Conservation (phyloP, 2,329 filamentous ascomycete genomes). For the Westerdykella aurantiaca region DNA sequence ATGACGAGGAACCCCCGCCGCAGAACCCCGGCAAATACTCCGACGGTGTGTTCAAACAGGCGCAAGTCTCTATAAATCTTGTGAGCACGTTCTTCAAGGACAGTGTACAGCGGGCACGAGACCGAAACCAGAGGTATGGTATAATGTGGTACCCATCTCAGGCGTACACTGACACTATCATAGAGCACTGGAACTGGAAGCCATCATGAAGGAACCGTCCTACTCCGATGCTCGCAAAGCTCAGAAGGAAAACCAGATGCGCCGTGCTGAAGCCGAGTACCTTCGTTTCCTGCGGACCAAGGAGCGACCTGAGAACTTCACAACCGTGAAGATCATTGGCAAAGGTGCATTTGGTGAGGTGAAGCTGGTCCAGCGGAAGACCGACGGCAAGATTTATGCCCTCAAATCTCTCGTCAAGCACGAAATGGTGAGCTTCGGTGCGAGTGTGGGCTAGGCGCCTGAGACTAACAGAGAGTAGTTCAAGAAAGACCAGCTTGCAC, state of each 20-base stretch:
- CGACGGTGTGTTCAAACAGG: slow-evolving; percentile 73
- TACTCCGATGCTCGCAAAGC: slow-evolving; percentile 72
- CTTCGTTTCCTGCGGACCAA: slow-evolving; percentile 89
- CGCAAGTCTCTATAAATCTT: slow-evolving; percentile 59
- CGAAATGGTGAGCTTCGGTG: slow-evolving; percentile 62
- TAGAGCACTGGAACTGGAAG: slow-evolving; percentile 88
- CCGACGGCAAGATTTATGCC: slow-evolving; percentile 94
- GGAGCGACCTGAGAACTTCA: slow-evolving; percentile 90
- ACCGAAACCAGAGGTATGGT: slow-evolving; percentile 83
- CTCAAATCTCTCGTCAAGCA: slow-evolving; percentile 98
- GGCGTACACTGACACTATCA: slow-evolving; percentile 16
- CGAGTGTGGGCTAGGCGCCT: background rate
- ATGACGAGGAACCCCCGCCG: slow-evolving; percentile 66
- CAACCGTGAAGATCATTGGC: slow-evolving; percentile 94
- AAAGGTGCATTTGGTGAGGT: slow-evolving; percentile 99
- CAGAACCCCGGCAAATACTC: slow-evolving; percentile 80
- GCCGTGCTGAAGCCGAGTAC: slow-evolving; percentile 86
- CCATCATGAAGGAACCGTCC: slow-evolving; percentile 70
- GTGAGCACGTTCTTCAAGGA: slow-evolving; percentile 90
- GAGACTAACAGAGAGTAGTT: slow-evolving; percentile 49
- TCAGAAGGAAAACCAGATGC: slow-evolving; percentile 76
- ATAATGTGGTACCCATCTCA: background rate
- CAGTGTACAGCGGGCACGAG: slow-evolving; percentile 90
- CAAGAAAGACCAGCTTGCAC: slow-evolving; percentile 96
- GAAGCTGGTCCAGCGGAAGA: slow-evolving; percentile 92